phyloP scores from a whole-genome alignment of 352 stramenopile genomes.

The Aphanomyces astaci region DNA sequence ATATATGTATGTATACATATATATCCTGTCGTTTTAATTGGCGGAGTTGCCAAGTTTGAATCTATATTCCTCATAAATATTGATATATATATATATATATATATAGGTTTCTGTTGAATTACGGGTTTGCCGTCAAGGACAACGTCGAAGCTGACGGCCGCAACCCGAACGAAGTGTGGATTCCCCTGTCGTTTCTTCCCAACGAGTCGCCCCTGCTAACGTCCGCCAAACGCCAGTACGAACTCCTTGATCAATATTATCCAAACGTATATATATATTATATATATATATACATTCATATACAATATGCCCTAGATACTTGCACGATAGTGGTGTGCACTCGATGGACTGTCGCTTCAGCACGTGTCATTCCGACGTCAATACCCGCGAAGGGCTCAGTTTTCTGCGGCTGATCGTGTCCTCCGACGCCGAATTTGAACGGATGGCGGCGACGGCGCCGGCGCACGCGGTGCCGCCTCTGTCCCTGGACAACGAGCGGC shows the following conservation, averaged over 20 bases:
- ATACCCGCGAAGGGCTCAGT: conserved; percentile 78
- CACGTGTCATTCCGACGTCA: conserved; percentile 74
- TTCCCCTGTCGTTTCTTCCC: conserved; percentile 59
- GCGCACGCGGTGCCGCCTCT: conserved; percentile 64
- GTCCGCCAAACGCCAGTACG: not conserved
- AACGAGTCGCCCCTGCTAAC: conserved; percentile 25
- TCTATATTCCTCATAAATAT: no score
- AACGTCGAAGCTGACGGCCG: conserved; percentile 97
- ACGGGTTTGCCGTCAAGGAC: conserved; percentile 98
- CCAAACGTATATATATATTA: no score
- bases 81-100: no score
- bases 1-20: no score
- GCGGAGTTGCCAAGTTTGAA: no score
- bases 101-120: conserved; percentile 97
- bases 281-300: no score
- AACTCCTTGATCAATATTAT: conserved; percentile 45
- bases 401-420: conserved; percentile 78
- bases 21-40: no score
- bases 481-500: conserved; percentile 81
- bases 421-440: conserved; percentile 75
- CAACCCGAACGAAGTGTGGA: conserved; percentile 97
- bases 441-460: conserved; percentile 72
- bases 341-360: conserved; percentile 82
- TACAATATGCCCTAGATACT: conserved; percentile 34
- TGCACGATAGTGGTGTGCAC: conserved; percentile 80